These are phyloP conservation scores for Talaromyces marneffei DNA, from an alignment of 2,329 filamentous ascomycete species.

Conservation along the genomic window DNA sequence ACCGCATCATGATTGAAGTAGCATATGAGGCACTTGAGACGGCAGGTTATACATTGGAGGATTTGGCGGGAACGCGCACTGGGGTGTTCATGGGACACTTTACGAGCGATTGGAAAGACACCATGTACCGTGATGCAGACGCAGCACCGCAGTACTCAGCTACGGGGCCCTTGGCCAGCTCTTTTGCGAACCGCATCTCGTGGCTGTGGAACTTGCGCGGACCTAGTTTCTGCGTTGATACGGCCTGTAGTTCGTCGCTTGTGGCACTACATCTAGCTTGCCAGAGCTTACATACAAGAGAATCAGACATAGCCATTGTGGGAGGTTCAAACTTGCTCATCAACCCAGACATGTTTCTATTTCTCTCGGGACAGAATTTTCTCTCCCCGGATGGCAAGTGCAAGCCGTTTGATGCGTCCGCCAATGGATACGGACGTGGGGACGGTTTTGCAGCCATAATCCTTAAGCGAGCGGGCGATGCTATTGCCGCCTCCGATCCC, in stretches of 20 bases:
- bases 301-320: slow-evolving; percentile 22
- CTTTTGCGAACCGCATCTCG: slow-evolving; percentile 33
- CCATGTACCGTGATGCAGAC: slow-evolving; percentile 12
- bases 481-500: slow-evolving; percentile 39
- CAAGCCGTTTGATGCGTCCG: slow-evolving; percentile 38
- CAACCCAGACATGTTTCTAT: slow-evolving; percentile 25
- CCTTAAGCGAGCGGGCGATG: slow-evolving; percentile 45
- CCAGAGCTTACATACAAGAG: slow-evolving; percentile 18
- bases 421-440: slow-evolving; percentile 46
- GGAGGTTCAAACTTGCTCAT: slow-evolving; percentile 24
- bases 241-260: slow-evolving; percentile 19
- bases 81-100: slow-evolving; percentile 27
- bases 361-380: slow-evolving; percentile 33
- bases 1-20: slow-evolving; percentile 30
- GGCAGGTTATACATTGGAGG: slow-evolving; percentile 21
- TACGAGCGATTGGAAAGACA: slow-evolving; percentile 20
- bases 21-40: slow-evolving; percentile 31
- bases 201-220: slow-evolving; percentile 28
- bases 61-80: slow-evolving; percentile 27
- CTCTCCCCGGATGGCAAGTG: slow-evolving; percentile 45
- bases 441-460: slow-evolving; percentile 42
- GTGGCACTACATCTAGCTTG: slow-evolving; percentile 19
- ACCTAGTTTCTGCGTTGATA: slow-evolving; percentile 21
- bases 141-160: not conserved
- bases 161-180: slow-evolving; percentile 2